phyloP scores from a whole-genome alignment of 495 filamentous ascomycete species.

The Aspergillus wentii region DNA sequence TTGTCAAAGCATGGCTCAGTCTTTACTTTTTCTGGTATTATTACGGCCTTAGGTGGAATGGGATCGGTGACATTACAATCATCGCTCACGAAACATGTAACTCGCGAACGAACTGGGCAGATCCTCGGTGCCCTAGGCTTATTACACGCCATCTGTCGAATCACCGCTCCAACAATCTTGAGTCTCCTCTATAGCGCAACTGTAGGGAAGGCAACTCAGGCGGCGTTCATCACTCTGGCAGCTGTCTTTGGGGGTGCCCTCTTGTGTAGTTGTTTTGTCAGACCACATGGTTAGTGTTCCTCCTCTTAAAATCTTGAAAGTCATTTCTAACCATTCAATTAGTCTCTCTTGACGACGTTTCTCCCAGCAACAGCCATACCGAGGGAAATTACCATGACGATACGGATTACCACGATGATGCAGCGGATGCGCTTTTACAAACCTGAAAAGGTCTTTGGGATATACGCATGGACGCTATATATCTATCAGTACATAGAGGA shows the following conservation, averaged over 20 bases:
- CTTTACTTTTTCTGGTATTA: conserved; percentile 61
- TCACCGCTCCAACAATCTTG: conserved; percentile 75
- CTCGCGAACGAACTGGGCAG: conserved; percentile 72
- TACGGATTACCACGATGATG: background rate
- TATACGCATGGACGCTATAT: too few relatives aligned
- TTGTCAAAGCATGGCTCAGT: conserved; percentile 49
- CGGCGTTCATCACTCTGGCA: conserved; percentile 73
- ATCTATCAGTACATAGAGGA: too few relatives aligned
- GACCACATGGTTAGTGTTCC: conserved; percentile 61
- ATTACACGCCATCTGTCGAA: conserved; percentile 74
- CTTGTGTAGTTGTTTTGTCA: conserved; percentile 61
- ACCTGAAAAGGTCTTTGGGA: too few relatives aligned
- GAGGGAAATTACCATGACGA: background rate
- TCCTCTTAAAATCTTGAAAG: background rate
- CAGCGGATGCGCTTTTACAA: background rate
- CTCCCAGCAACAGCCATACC: background rate
- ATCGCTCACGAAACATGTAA: conserved; percentile 85
- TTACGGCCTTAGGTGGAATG: conserved; percentile 76
- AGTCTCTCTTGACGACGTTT: background rate
- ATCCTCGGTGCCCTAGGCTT: conserved; percentile 83
- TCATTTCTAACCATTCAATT: background rate
- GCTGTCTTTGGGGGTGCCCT: conserved; percentile 63
- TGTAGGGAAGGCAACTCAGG: conserved; percentile 69
- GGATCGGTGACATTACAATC: conserved; percentile 78
- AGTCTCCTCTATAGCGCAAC: conserved; percentile 82